A percentile compares a stretch with the other conserved stretches of the same genome.
phyloP scores from a whole-genome alignment of 148 eudicot genomes.

The Dianthus caryophyllus region DNA sequence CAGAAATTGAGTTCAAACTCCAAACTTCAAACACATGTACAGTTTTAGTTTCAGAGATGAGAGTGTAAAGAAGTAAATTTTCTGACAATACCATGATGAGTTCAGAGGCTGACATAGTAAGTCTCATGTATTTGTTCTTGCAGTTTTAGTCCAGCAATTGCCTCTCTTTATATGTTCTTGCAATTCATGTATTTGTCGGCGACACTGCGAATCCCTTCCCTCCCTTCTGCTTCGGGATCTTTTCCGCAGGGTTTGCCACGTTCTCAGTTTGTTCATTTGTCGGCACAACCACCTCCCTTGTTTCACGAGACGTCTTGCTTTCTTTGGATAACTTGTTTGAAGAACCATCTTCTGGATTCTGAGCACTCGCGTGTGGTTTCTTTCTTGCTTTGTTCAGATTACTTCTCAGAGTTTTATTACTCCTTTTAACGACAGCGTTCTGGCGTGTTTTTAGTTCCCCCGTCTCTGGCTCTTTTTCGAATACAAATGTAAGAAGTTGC shows the following conservation, averaged over 20 bases:
- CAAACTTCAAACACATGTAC: too few relatives aligned
- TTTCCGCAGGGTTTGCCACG: background rate
- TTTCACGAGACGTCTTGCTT: conserved; percentile 19
- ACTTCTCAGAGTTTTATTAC: conserved; percentile 20
- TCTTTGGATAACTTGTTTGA: conserved; percentile 19
- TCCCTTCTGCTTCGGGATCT: conserved; percentile 27
- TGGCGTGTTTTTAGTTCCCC: background rate
- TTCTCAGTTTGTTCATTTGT: conserved; percentile 24
- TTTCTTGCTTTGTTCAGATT: conserved; percentile 15
- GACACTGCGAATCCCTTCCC: conserved; percentile 21
- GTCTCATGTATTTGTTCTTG: too few relatives aligned
- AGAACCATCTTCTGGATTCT: conserved; percentile 16
- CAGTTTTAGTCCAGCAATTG: too few relatives aligned
- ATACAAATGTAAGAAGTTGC: too few relatives aligned
- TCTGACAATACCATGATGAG: too few relatives aligned
- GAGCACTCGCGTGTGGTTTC: conserved; percentile 1
- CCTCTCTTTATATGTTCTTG: too few relatives aligned
- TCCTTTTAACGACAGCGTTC: conserved; percentile 6
- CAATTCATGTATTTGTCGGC: too few relatives aligned
- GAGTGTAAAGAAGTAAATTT: too few relatives aligned
- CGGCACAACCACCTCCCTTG: conserved; percentile 14
- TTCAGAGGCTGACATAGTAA: too few relatives aligned
- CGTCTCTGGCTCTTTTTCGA: conserved; percentile 16
- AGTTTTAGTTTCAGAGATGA: too few relatives aligned
- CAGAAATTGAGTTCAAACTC: too few relatives aligned